Conservation (phyloP, 2,329 filamentous ascomycete genomes). For the Trichoderma pleuroti region DNA sequence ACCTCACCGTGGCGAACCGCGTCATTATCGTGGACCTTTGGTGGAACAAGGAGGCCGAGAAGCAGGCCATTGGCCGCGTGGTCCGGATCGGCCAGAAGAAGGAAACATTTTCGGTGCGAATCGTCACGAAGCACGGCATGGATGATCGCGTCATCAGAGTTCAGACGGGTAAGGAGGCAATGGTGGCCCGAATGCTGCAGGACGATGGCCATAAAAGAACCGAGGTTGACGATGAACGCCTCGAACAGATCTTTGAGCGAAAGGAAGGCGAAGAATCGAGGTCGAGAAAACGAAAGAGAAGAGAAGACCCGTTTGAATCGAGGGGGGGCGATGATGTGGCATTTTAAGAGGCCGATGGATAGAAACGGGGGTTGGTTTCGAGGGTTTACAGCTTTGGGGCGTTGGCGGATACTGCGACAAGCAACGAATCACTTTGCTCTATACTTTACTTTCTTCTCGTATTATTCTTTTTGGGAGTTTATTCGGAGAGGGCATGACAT, state of each 20-base stretch:
- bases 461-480: background rate
- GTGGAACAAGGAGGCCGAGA: constrained; percentile 60
- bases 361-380: background rate
- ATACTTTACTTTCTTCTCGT: background rate
- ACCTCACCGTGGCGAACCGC: constrained; percentile 45
- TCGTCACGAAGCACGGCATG: background rate
- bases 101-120: background rate
- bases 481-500: background rate
- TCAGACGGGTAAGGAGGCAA: background rate
- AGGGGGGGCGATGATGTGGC: background rate
- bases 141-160: background rate
- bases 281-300: background rate
- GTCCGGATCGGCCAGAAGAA: constrained; percentile 52
- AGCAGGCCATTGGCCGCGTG: constrained; percentile 61
- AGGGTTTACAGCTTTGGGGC: background rate
- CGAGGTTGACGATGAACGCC: background rate
- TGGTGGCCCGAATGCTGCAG: background rate
- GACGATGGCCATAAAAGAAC: background rate
- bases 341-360: background rate
- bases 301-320: background rate
- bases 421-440: background rate
- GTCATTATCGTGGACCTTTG: constrained; percentile 54
- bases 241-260: background rate
- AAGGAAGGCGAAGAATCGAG: background rate
- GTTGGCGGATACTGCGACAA: background rate